Conservation (phyloP, 2,329 filamentous ascomycete genomes). For the Pestalotiopsis sp. region DNA sequence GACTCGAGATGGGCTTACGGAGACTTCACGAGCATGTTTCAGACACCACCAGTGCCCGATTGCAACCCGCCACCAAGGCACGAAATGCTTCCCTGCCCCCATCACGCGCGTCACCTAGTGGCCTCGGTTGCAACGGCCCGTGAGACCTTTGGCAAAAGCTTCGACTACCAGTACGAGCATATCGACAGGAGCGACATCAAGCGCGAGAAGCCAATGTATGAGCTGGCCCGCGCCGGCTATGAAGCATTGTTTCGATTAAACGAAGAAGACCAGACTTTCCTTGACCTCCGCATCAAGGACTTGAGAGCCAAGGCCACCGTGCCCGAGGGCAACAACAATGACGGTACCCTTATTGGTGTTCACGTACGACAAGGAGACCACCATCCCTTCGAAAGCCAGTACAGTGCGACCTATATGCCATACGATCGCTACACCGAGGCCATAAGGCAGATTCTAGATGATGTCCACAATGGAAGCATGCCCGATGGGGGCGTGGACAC, state of each 20-base stretch:
- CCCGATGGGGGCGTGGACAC: constrained; percentile 35
- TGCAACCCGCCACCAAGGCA: constrained; percentile 75
- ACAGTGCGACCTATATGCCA: constrained; percentile 77
- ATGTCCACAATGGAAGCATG: constrained; percentile 45
- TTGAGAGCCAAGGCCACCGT: constrained; percentile 51
- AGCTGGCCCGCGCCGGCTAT: constrained; percentile 70
- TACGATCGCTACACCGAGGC: constrained; percentile 66
- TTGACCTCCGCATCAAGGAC: constrained; percentile 58
- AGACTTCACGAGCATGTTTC: constrained; percentile 72
- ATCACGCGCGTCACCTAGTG: constrained; percentile 73
- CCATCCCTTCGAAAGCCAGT: constrained; percentile 77
- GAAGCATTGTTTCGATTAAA: constrained; percentile 74
- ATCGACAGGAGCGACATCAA: constrained; percentile 49
- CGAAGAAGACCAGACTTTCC: constrained; percentile 66
- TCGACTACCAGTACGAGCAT: constrained; percentile 56
- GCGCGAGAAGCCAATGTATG: constrained; percentile 64
- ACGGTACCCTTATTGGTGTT: constrained; percentile 65
- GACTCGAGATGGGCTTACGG: constrained; percentile 85
- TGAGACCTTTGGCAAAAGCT: constrained; percentile 64
- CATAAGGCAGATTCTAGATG: constrained; percentile 58
- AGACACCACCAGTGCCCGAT: constrained; percentile 62
- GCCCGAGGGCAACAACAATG: constrained; percentile 44
- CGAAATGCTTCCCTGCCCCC: constrained; percentile 80
- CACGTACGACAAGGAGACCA: constrained; percentile 82
- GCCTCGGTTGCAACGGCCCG: constrained; percentile 70